These are phyloP conservation scores for Myxozyma neotropica DNA, from an alignment of 805 yeast genomes.

Conservation along the genomic window DNA sequence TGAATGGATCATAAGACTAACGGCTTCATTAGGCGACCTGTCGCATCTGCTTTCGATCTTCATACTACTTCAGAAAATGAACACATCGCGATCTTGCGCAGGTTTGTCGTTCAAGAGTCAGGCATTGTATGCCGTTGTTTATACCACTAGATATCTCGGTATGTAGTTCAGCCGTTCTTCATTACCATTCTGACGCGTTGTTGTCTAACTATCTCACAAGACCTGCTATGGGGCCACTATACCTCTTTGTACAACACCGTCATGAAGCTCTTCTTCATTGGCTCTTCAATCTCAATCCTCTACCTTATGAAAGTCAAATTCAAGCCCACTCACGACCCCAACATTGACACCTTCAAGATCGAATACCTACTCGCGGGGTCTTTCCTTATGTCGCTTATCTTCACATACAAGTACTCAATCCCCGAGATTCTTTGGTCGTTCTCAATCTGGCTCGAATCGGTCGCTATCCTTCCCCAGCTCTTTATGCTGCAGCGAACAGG, in stretches of 20 bases:
- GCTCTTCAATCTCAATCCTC: slow-evolving; percentile 72
- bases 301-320: slow-evolving; percentile 67
- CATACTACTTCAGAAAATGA: slow-evolving; percentile 72
- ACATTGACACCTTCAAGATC: slow-evolving; percentile 73
- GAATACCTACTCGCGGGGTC: slow-evolving; percentile 70
- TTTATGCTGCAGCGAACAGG: slow-evolving; percentile 88
- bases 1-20: neutral
- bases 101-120: slow-evolving; percentile 94
- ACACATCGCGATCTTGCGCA: slow-evolving; percentile 61
- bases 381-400: slow-evolving; percentile 58
- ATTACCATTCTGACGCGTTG: slow-evolving; percentile 26
- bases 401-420: slow-evolving; percentile 64
- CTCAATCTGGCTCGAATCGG: slow-evolving; percentile 88
- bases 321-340: slow-evolving; percentile 58
- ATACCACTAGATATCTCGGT: slow-evolving; percentile 71
- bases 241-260: slow-evolving; percentile 69
- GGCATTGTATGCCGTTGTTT: slow-evolving; percentile 71
- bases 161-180: slow-evolving; percentile 47
- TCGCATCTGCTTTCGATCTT: slow-evolving; percentile 81
- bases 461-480: slow-evolving; percentile 90
- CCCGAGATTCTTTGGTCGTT: slow-evolving; percentile 79
- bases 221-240: slow-evolving; percentile 50
- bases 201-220: slow-evolving; percentile 10
- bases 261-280: slow-evolving; percentile 82
- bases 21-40: slow-evolving; percentile 60